Evolutionary conservation across 106 monocot species (phyloP), one percentile per base, ranked within the genome.

Genomic region (Iris macrosiphon): DNA sequence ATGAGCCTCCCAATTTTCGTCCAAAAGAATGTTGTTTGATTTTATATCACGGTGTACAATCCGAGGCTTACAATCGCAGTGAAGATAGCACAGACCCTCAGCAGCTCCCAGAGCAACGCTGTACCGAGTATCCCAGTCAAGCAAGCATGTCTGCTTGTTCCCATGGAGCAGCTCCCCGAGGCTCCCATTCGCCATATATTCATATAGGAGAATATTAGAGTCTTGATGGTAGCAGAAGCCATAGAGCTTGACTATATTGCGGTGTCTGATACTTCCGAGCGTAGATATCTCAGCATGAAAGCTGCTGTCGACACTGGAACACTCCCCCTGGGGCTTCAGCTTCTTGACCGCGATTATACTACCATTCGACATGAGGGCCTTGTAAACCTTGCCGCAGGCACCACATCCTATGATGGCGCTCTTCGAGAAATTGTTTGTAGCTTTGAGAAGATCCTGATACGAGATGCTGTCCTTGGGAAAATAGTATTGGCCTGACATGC

Each of bases 111-210:
- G 73, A 38, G 79, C 76, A 64, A 89, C 80, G 43, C 55, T 76
- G 52, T 80, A 84, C 1, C 89, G 72, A 30, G 74, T 55, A 27
- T 80, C 34, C 89, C 89, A 84, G 45, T 89, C 79, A 26, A 84
- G 76, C 35, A 63, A 28, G 41, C 64, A 52, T 20, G 16, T 18
- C 9, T 80, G 68, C 31, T 59, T 51, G 24, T 55, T 74, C 24
- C 73, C 70, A 52, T 77, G 77, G 42, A 89, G 79, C 52, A 71
- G 34, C 25, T 77, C 73, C 12, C 84, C 84, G 18, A 89, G 61
- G 54, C 89, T 89, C n/a, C 89, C 89, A 65, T 80, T 84, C 34
- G 65, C 73, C 89, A 89, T 84, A 29, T 74, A 89, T 20, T 89
- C 84, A 51, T 89, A 89, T 52, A 89, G 59, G 16, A 89, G 74